Percentiles rank a stretch among this genome's conserved stretches.
phyloP scores from a whole-genome alignment of 495 filamentous ascomycete genomes.

The Neurospora tetraspora region DNA sequence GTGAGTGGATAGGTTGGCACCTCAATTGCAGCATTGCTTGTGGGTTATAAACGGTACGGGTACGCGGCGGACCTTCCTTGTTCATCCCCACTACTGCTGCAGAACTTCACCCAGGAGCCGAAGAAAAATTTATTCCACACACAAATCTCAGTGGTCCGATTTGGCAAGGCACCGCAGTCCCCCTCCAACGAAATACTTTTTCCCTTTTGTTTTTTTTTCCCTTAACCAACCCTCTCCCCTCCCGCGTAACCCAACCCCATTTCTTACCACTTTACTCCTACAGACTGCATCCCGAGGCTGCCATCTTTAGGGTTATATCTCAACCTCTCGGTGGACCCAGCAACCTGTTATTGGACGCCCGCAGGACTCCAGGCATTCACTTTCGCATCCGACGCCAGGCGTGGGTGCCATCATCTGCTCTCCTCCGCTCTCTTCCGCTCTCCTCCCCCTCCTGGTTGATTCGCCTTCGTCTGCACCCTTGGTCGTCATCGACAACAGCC shows the following conservation, averaged over 20 bases:
- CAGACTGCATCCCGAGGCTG: constrained; percentile 9
- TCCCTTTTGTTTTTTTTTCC: constrained; percentile 4
- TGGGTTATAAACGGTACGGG: not conserved
- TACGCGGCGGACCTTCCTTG: constrained; percentile 1
- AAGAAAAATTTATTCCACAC: constrained; percentile 31
- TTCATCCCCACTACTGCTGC: constrained; percentile 21
- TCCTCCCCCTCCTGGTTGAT: not conserved
- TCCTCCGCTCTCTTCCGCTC: not conserved
- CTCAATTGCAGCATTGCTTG: not conserved
- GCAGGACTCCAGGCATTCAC: not conserved
- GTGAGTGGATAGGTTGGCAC: not conserved
- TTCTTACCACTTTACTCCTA: constrained; percentile 4
- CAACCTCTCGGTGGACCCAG: constrained; percentile 7
- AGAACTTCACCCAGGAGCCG: constrained; percentile 14
- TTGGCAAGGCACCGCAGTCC: constrained; percentile 13
- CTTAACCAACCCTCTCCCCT: constrained; percentile 7
- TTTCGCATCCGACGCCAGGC: not conserved
- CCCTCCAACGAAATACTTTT: constrained; percentile 10
- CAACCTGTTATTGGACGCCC: not conserved
- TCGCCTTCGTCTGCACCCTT: not conserved
- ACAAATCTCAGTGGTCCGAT: constrained; percentile 22
- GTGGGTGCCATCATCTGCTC: not conserved
- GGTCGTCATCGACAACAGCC: not conserved
- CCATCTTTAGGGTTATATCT: constrained; percentile 10
- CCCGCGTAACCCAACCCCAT: not conserved